phyloP scores from a whole-genome alignment of 108 stramenopile species.

The Chaetoceros muelleri region DNA sequence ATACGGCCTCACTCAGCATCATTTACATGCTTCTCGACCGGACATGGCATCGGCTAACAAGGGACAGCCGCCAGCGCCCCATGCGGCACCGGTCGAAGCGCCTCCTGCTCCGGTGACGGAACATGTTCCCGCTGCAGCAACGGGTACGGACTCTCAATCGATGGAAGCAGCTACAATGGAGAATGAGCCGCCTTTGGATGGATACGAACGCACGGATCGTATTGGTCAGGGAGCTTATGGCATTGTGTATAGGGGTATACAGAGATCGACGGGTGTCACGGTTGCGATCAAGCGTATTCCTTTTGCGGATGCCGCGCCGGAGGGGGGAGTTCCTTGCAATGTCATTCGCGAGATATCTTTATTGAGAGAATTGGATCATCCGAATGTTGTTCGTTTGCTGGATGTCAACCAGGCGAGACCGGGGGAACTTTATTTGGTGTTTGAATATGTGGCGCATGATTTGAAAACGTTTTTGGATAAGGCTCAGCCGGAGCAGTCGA shows the following conservation, averaged over 20 bases:
- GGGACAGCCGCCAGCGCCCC: slow-evolving; percentile 8
- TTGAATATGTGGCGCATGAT: slow-evolving; percentile 80
- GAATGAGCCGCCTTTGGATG: slow-evolving; percentile 74
- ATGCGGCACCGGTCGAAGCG: not conserved
- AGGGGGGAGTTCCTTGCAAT: slow-evolving; percentile 84
- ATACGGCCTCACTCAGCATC: not conserved
- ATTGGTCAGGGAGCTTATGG: slow-evolving; percentile 99
- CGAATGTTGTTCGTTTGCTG: slow-evolving; percentile 66
- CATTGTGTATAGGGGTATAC: slow-evolving; percentile 94
- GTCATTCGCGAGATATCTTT: slow-evolving; percentile 86
- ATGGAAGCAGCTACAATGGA: slow-evolving; percentile 22
- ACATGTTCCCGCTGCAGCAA: not conserved
- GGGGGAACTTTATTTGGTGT: slow-evolving; percentile 75
- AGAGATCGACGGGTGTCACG: slow-evolving; percentile 58
- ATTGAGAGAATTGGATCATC: slow-evolving; percentile 74
- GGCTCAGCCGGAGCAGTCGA: slow-evolving; percentile 39
- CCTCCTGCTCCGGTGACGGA: slow-evolving; percentile 2
- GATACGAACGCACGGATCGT: slow-evolving; percentile 84
- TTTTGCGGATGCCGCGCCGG: slow-evolving; percentile 73
- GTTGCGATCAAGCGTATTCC: slow-evolving; percentile 89
- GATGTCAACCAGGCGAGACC: slow-evolving; percentile 74
- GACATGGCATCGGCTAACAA: not conserved
- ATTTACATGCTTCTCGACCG: not conserved
- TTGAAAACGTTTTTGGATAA: slow-evolving; percentile 81
- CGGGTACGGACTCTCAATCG: not conserved